Conservation (phyloP, 1,139 yeast species). For the Debaryomyces singareniensis region DNA sequence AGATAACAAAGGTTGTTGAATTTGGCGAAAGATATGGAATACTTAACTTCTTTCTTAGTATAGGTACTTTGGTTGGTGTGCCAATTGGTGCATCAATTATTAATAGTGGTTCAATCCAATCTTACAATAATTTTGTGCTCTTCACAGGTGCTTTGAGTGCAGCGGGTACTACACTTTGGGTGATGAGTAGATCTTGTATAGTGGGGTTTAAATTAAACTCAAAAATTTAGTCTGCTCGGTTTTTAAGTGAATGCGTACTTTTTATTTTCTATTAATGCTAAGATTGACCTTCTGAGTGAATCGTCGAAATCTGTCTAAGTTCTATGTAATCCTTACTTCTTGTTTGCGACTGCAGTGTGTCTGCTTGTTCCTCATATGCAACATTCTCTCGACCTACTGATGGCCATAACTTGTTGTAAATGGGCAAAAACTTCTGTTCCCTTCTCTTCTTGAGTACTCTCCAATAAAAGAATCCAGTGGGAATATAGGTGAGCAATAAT, state of each 20-base stretch:
- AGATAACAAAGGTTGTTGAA: constrained; percentile 30
- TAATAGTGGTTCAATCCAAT: constrained; percentile 22
- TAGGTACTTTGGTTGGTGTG: constrained; percentile 37
- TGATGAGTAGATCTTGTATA: constrained; percentile 21
- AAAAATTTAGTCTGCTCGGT: constrained; percentile 17
- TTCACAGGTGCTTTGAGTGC: constrained; percentile 28
- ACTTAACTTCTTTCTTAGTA: constrained; percentile 31
- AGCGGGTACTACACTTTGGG: constrained; percentile 27
- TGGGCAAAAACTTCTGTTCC: not conserved
- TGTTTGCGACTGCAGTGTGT: not conserved
- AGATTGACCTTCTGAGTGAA: too few species aligned
- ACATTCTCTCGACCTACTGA: not conserved
- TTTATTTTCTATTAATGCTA: not conserved
- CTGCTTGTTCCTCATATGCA: not conserved
- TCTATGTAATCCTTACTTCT: too few species aligned
- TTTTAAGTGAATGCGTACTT: not conserved
- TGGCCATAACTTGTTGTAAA: not conserved
- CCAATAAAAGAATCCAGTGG: not conserved
- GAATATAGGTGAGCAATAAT: not conserved
- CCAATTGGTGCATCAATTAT: constrained; percentile 41
- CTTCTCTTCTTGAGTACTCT: not conserved
- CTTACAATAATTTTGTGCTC: constrained; percentile 29
- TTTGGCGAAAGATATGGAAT: constrained; percentile 40
- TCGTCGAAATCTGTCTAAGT: too few species aligned
- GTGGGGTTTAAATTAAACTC: constrained; percentile 29